These are phyloP conservation scores for Xylaria venustula DNA, from an alignment of 495 filamentous ascomycete species.

Conservation along the genomic window DNA sequence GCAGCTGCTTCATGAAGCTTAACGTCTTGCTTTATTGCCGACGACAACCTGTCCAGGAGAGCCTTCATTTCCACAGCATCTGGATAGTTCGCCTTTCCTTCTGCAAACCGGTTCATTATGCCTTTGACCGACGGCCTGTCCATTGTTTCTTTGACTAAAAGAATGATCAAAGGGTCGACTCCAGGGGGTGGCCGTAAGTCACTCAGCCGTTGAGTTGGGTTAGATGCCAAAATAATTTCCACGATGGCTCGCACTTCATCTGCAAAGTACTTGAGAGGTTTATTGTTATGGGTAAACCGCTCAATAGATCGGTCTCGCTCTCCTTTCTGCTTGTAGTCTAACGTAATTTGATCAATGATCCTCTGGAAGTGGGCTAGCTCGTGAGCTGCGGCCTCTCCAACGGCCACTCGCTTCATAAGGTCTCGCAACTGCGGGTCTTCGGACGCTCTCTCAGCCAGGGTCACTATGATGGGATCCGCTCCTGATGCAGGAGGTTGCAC, in stretches of 20 bases:
- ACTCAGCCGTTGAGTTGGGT: slow-evolving; percentile 42
- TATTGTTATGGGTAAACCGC: slow-evolving; percentile 41
- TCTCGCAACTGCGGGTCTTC: slow-evolving; percentile 84
- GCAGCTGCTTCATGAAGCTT: slow-evolving; percentile 18
- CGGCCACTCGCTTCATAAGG: slow-evolving; percentile 94
- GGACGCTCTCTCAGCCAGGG: slow-evolving; percentile 82
- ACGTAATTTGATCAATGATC: slow-evolving; percentile 88
- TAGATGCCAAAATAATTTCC: slow-evolving; percentile 44
- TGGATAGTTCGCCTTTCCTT: slow-evolving; percentile 38
- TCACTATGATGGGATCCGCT: slow-evolving; percentile 89
- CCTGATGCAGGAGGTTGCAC: slow-evolving; percentile 22
- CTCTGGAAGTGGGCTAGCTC: slow-evolving; percentile 86
- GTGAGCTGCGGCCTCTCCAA: slow-evolving; percentile 73
- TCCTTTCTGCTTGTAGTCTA: slow-evolving; percentile 45
- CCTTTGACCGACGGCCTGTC: slow-evolving; percentile 38
- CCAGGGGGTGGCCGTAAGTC: slow-evolving; percentile 40
- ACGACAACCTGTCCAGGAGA: slow-evolving; percentile 34
- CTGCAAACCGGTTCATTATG: slow-evolving; percentile 40
- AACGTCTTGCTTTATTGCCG: slow-evolving; percentile 27
- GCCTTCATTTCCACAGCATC: slow-evolving; percentile 45
- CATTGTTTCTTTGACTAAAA: slow-evolving; percentile 42
- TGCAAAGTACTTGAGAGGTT: slow-evolving; percentile 46
- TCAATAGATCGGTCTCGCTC: slow-evolving; percentile 43
- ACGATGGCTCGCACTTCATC: slow-evolving; percentile 48
- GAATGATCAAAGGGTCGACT: slow-evolving; percentile 42